phyloP scores from a whole-genome alignment of 805 yeast species.

The Wickerhamiella parazyma region DNA sequence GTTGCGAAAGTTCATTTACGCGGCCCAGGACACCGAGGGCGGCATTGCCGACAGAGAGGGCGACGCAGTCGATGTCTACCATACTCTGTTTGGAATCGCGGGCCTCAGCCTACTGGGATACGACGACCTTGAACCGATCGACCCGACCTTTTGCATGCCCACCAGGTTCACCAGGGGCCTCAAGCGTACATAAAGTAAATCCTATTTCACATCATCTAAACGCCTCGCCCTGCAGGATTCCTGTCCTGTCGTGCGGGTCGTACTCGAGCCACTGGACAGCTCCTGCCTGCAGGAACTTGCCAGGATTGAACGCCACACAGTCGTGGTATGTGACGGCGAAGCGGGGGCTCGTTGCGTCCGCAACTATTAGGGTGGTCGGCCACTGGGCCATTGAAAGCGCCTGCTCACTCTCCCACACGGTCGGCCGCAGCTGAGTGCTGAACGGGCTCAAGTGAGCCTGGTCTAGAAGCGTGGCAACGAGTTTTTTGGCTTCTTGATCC shows the following conservation, averaged over 20 bases:
- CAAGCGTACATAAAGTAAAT: not conserved
- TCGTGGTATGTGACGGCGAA: constrained; percentile 73
- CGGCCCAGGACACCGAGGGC: constrained; percentile 71
- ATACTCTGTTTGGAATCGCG: constrained; percentile 79
- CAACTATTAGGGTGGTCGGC: constrained; percentile 50
- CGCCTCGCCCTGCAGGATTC: not conserved
- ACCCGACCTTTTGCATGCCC: constrained; percentile 85
- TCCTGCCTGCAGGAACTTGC: constrained; percentile 34
- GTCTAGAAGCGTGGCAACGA: constrained; percentile 68
- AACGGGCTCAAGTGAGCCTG: constrained; percentile 87
- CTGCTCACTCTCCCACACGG: constrained; percentile 58
- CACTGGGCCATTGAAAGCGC: constrained; percentile 60
- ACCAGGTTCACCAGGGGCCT: not conserved
- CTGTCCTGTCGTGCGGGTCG: constrained; percentile 22
- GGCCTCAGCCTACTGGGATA: constrained; percentile 69
- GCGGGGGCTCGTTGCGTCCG: constrained; percentile 56
- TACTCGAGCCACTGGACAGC: constrained; percentile 63
- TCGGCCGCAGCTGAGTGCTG: constrained; percentile 42
- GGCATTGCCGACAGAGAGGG: constrained; percentile 90
- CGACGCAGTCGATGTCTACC: constrained; percentile 85
- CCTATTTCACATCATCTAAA: not conserved
- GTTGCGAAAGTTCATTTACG: constrained; percentile 52
- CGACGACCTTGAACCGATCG: constrained; percentile 46
- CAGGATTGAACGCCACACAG: constrained; percentile 65
- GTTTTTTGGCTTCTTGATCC: constrained; percentile 26